A percentile compares a stretch with the other conserved stretches of the same genome.
Conservation (phyloP, 208 protist species). For the Acanthamoeba triangularis region DNA sequence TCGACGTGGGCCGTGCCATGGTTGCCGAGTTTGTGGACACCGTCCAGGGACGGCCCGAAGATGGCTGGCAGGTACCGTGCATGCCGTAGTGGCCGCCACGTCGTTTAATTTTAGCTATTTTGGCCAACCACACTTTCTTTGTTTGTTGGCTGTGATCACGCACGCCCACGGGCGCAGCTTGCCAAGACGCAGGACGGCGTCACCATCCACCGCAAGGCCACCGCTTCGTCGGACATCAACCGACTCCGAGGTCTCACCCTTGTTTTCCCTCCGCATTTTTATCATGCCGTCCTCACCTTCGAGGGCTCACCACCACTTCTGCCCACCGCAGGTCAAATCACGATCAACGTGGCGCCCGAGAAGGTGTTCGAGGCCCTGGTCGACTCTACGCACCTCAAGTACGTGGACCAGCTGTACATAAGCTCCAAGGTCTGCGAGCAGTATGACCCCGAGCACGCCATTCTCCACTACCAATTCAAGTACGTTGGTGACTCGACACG, state of each 20-base stretch:
- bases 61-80: conserved; percentile 35
- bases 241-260: neutral
- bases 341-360: conserved; percentile 48
- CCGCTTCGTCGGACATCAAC: conserved; percentile 38
- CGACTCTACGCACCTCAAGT: conserved; percentile 55
- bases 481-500: neutral
- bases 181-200: conserved; percentile 29
- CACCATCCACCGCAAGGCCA: conserved; percentile 59
- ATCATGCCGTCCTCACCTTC: neutral
- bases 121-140: neutral
- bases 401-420: conserved; percentile 60
- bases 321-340: neutral
- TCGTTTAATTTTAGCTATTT: neutral
- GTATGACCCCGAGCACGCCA: conserved; percentile 57
- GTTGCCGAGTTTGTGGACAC: conserved; percentile 27
- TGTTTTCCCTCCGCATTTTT: neutral
- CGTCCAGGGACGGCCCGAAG: neutral
- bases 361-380: conserved; percentile 50
- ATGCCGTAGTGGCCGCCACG: too few relatives aligned
- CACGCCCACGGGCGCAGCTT: neutral
- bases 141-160: neutral
- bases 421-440: conserved; percentile 1
- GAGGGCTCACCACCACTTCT: neutral
- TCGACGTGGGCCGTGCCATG: conserved; percentile 31
- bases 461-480: too few relatives aligned